Conservation (phyloP, 352 stramenopile genomes). For the Globisporangium viniferum region DNA sequence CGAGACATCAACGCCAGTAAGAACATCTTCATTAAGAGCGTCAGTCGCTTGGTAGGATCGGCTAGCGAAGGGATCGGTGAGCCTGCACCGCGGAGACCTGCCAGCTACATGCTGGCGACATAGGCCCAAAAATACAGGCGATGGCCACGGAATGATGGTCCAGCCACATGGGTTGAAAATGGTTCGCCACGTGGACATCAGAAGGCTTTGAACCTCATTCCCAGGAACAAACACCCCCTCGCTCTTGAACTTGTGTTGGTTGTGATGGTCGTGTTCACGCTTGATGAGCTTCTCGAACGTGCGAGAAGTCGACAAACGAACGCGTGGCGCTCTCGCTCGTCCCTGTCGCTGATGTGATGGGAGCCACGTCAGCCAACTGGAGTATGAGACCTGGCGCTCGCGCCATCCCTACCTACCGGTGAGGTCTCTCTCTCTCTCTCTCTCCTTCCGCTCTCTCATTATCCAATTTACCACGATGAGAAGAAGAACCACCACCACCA, state of each 20-base stretch:
- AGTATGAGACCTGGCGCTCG: neutral
- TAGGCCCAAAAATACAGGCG: too few species aligned
- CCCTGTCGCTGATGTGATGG: neutral
- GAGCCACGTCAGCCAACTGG: neutral
- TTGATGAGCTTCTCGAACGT: conserved; percentile 4
- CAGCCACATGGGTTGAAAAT: neutral
- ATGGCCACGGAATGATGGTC: neutral
- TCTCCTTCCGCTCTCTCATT: neutral
- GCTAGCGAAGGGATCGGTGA: too few species aligned
- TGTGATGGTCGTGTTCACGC: neutral
- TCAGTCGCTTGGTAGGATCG: too few species aligned
- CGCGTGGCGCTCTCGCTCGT: neutral
- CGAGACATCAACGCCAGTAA: too few species aligned
- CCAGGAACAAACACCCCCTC: too few species aligned
- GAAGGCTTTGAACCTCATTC: neutral
- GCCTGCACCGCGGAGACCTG: too few species aligned
- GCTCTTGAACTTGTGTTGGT: too few species aligned
- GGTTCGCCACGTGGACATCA: neutral
- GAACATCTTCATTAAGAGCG: too few species aligned
- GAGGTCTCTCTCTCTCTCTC: neutral
- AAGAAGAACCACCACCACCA: neutral
- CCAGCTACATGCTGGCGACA: too few species aligned
- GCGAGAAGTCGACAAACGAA: neutral
- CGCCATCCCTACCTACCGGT: neutral
- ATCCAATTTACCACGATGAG: neutral